These are phyloP conservation scores for Stachybotrys chartarum DNA, from an alignment of 2,329 filamentous ascomycete species.

Conservation along the genomic window DNA sequence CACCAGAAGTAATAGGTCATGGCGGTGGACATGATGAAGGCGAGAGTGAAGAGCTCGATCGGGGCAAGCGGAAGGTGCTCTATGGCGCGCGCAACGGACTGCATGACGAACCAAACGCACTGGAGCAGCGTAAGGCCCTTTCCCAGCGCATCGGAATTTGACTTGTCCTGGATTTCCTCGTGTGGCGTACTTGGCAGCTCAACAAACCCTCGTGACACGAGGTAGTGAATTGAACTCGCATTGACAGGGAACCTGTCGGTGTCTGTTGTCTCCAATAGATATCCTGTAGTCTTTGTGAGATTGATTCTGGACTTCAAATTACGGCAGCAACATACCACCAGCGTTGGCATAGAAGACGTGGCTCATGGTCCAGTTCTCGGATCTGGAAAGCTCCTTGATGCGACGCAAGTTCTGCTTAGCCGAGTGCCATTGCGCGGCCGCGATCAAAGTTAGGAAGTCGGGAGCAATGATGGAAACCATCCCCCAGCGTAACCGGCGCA, in stretches of 20 bases:
- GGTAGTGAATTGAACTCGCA: not conserved
- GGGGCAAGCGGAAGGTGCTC: not conserved
- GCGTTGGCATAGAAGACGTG: not conserved
- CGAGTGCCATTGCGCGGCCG: not conserved
- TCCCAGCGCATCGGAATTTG: not conserved
- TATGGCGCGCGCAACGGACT: not conserved
- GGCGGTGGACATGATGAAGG: not conserved
- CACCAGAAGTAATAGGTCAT: not conserved
- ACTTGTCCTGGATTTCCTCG: not conserved
- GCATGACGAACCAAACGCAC: not conserved
- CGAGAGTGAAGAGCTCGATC: not conserved
- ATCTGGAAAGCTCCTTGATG: not conserved
- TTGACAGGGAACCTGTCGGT: not conserved
- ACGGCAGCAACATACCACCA: not conserved
- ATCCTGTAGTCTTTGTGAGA: too few species aligned
- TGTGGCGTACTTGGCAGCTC: not conserved
- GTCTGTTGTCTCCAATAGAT: not conserved
- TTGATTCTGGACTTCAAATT: too few species aligned
- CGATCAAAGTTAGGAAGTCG: not conserved
- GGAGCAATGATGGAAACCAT: not conserved
- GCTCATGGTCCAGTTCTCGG: not conserved
- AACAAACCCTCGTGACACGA: not conserved
- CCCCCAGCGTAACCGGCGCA: not conserved
- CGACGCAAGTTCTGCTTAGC: not conserved
- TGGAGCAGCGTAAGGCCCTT: not conserved